Base-by-base conservation (phyloP, 2,329 filamentous ascomycete species). In the Apiospora malaysiana region DNA sequence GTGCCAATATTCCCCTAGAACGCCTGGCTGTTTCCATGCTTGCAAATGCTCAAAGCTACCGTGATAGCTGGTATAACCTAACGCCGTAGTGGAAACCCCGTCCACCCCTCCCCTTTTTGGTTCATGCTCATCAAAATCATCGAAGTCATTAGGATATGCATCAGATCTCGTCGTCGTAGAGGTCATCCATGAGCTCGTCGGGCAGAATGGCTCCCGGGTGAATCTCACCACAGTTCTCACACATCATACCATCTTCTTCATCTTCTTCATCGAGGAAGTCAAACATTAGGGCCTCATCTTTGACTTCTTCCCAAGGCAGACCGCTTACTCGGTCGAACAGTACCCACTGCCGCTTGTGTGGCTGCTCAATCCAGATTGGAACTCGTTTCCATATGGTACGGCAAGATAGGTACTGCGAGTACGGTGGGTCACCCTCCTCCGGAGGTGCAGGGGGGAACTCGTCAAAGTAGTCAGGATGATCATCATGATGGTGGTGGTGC, bases 301-400 rank as follows among this genome's bases (percentile, higher is more conserved):
- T 75, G 12, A 78, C 73, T 3, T 78, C 76, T 0, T 77, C 75
- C 78, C 78, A 80, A 0, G 77, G 77, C 43, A 76, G 69, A 10
- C 79, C 79, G 49, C 74, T 79, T 40, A 80, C 70, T 51, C 79
- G 75, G 65, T 83, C 82, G 69, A 88, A 89, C 46, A 87, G 81
- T 21, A 81, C 78, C 86, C 86, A 89, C n/a, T 79, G 76, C 27
- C 86, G 85, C 43, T 82, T 77, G 18, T 80, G 75, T 0, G 72
- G 74, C 70, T 84, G 83, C 23, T 84, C 74, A 8, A 79, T 82
- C 23, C 77, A 78, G 4, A 80, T 66, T 0, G 86, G 87, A 0
- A 88, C 82, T 16, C 79, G 82, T 75, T 87, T 88, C 85, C 86
- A 89, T 25, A 88, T 82, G 4, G 86, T 83, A 37, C 79, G 79